Percentiles rank a stretch among this genome's conserved stretches.
Evolutionary conservation across 257 asterid species (phyloP).

Genomic region (Rauvolfia tetraphylla): DNA sequence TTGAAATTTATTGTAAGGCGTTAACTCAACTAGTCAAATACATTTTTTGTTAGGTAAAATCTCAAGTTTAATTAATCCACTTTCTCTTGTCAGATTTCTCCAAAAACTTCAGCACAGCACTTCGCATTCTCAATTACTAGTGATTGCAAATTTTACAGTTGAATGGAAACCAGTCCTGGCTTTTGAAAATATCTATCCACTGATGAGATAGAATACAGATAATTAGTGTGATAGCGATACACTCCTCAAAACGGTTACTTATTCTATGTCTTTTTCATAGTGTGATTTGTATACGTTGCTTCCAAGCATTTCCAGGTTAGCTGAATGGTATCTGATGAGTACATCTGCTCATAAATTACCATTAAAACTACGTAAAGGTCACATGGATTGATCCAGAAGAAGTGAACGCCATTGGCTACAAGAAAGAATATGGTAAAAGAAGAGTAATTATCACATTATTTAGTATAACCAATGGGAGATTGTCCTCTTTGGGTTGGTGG

Average conservation of each 20-base stretch:
- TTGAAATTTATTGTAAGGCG: no score
- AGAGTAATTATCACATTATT: not conserved
- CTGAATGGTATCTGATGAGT: not conserved
- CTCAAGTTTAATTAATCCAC: no score
- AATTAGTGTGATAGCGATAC: not conserved
- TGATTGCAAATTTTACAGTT: not conserved
- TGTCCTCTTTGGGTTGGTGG: conserved; percentile 21
- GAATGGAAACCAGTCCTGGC: not conserved
- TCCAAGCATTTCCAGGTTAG: not conserved
- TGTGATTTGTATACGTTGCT: not conserved
- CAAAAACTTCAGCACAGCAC: not conserved
- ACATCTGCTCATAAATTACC: not conserved
- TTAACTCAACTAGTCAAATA: no score
- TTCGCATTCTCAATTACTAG: not conserved
- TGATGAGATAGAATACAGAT: not conserved
- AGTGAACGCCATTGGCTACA: conserved; percentile 3
- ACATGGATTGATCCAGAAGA: conserved; percentile 20
- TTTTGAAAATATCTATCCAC: not conserved
- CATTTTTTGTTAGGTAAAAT: no score
- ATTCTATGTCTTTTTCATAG: not conserved
- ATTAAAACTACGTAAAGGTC: conserved; percentile 10
- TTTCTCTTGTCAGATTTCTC: no score
- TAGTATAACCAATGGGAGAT: not conserved
- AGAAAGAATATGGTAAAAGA: not conserved
- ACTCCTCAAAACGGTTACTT: not conserved